Percentiles rank a stretch among this genome's conserved stretches.
phyloP scores from a whole-genome alignment of 805 yeast genomes.

The Kodamaea laetipori region DNA sequence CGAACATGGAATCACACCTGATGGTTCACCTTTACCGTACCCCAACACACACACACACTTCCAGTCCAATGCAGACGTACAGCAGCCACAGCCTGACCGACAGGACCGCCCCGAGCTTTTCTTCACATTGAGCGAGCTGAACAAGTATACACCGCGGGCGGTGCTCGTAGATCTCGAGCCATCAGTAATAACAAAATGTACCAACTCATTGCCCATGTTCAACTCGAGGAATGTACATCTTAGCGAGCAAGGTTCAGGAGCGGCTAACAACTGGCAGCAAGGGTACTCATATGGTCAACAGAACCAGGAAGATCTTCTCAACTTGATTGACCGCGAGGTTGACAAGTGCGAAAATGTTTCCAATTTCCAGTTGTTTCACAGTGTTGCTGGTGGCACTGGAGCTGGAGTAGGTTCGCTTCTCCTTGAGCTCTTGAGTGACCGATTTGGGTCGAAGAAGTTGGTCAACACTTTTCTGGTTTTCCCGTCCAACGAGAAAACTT shows the following conservation, averaged over 20 bases:
- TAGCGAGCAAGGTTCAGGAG: conserved; percentile 84
- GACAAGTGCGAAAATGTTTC: conserved; percentile 89
- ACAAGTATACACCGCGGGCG: conserved; percentile 86
- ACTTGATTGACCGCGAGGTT: conserved; percentile 83
- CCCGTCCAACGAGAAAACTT: conserved; percentile 72
- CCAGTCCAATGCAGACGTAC: conserved; percentile 18
- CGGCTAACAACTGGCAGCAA: conserved; percentile 94
- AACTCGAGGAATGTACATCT: conserved; percentile 81
- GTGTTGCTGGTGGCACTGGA: conserved; percentile 99
- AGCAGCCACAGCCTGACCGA: conserved; percentile 21
- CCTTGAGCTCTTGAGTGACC: conserved; percentile 75
- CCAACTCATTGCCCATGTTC: conserved; percentile 59
- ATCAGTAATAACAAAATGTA: conserved; percentile 70
- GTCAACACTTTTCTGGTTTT: conserved; percentile 85
- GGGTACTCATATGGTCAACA: conserved; percentile 78
- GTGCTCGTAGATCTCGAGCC: conserved; percentile 88
- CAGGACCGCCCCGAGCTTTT: conserved; percentile 83
- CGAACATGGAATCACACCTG: conserved; percentile 81
- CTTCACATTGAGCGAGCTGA: conserved; percentile 72
- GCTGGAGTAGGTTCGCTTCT: conserved; percentile 89
- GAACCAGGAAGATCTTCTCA: conserved; percentile 71
- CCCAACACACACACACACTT: conserved; percentile 21
- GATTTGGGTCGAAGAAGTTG: conserved; percentile 76
- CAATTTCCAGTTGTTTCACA: conserved; percentile 87
- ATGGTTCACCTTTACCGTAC: conserved; percentile 53